phyloP scores from a whole-genome alignment of 192 early-diverging fungal genomes.

The Geranomyces variabilis region DNA sequence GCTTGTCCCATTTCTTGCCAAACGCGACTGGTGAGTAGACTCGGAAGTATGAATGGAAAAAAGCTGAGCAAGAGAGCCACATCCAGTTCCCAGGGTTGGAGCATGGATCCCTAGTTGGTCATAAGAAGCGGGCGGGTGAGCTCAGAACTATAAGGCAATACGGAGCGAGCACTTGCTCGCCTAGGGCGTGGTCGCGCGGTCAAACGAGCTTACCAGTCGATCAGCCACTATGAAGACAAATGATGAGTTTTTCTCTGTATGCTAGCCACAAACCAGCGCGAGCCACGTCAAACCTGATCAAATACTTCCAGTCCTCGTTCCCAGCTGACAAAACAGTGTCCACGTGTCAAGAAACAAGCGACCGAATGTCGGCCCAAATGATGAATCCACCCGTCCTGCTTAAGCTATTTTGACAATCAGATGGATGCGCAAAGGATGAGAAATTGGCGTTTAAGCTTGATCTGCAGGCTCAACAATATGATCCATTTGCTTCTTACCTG shows the following conservation, averaged over 20 bases:
- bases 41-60: background rate
- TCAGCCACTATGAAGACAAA: no score
- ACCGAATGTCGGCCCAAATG: background rate
- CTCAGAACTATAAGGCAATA: no score
- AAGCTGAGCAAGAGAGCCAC: background rate
- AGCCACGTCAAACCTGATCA: no score
- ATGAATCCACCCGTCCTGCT: background rate
- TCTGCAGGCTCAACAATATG: no score
- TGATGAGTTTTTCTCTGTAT: no score
- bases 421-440: no score
- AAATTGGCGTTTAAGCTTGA: no score
- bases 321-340: background rate
- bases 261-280: no score
- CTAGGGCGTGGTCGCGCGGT: no score
- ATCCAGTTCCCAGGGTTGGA: background rate
- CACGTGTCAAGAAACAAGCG: background rate
- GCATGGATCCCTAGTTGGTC: no score
- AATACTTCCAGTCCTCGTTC: slow-evolving; percentile 4
- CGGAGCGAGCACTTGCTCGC: background rate
- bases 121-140: no score
- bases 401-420: no score
- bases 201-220: background rate
- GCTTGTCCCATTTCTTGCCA: slow-evolving; percentile 1
- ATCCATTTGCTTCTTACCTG: background rate
- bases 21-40: slow-evolving; percentile 3